Base-by-base conservation (phyloP, 805 yeast genomes). In the Wickerhamiella sergipiensis region DNA sequence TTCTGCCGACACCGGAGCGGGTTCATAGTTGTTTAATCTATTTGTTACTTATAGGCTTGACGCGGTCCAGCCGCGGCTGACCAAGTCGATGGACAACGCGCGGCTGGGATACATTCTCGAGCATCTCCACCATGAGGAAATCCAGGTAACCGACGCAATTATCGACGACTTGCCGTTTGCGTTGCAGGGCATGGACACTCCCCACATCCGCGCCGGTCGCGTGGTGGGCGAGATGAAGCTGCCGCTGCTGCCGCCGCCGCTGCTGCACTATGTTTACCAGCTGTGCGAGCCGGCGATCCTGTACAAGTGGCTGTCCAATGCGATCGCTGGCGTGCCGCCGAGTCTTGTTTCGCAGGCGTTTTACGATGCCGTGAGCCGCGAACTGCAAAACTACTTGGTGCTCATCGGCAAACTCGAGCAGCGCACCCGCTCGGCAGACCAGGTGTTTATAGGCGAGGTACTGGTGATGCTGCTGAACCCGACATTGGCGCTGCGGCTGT, bases 251-350 rank as follows among this genome's bases (percentile, higher is more conserved):
- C 76, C 80, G 23, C 75, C 74, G 53, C 76, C 87, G 6, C 69
- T 76, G 22, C 71, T 81, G 45, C 79, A 80, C 0, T 58, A 79
- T 24, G 63, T 85, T 31, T 77, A 74, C 51, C 63, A 71, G 24
- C 66, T 84, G 1, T 67, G 82, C 42, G 96, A 88, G 63, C 83
- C 87, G 1, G 90, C 85, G 0, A 65, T 88, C 33, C 66, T 87
- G 2, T 85, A 76, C 64, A 72, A 74, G 48, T 63, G 69, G 43
- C 64, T 86, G 36, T 64, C 62, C 4, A 51, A 48, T 15, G 57
- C 60, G 19, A 55, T 73, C 12, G 68, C 66, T 39, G 63, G 64
- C 55, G 57, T 66, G 52, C 51, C 57, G 54, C 62, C 22, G 3
- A 61, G 69, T 2, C 81, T 84, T 8, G 71, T 83, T 15, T 77